Evolutionary conservation across 306 rosid species (phyloP).

Genomic region (Lablab purpureus): DNA sequence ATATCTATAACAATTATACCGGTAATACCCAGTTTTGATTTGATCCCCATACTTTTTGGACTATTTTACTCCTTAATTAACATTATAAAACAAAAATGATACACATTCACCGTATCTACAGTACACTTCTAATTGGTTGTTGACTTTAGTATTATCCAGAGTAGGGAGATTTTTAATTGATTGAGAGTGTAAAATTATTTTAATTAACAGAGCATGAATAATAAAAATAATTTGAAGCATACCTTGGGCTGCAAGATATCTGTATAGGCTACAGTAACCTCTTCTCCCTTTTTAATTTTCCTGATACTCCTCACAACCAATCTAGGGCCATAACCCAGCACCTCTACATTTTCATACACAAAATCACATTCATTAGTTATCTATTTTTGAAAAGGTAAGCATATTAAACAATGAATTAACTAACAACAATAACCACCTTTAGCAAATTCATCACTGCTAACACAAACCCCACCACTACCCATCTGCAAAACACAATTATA

Average conservation of each 20-base stretch:
- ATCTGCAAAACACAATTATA: slow-evolving; percentile 58
- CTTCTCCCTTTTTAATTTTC: slow-evolving; percentile 70
- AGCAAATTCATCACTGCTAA: slow-evolving; percentile 45
- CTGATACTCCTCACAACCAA: slow-evolving; percentile 77
- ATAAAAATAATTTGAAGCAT: slow-evolving; percentile 25
- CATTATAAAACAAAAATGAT: no score
- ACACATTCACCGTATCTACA: no score
- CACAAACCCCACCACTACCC: slow-evolving; percentile 45
- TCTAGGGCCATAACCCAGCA: slow-evolving; percentile 63
- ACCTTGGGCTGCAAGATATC: slow-evolving; percentile 87
- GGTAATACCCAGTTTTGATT: no score
- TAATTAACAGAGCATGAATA: background rate
- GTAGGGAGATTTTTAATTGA: background rate
- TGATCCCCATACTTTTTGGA: no score
- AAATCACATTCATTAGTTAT: background rate
- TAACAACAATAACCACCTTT: slow-evolving; percentile 52
- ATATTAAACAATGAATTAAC: background rate
- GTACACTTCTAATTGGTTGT: no score
- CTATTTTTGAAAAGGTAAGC: background rate
- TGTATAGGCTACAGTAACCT: slow-evolving; percentile 77
- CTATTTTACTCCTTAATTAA: no score
- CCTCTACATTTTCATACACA: slow-evolving; percentile 37
- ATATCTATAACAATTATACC: no score
- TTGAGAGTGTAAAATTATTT: no score
- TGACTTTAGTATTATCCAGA: no score